Evolutionary conservation across 1,139 yeast genomes (phyloP).

Genomic region (Yamadazyma pseudoaaseri): DNA sequence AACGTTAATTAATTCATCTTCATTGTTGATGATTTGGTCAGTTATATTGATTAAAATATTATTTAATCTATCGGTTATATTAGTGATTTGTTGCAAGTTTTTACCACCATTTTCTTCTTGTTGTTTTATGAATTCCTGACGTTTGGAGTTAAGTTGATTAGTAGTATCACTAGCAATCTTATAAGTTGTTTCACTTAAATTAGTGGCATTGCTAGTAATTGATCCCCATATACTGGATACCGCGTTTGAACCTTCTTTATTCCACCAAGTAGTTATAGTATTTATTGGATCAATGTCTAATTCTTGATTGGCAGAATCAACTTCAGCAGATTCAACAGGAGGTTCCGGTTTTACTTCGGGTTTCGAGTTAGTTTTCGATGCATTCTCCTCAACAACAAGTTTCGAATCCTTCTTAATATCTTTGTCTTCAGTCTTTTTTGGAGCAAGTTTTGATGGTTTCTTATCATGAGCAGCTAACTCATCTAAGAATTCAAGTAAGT

Average conservation of each 20-base stretch:
- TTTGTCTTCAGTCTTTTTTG: slow-evolving; percentile 8
- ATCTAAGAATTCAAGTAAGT: slow-evolving; percentile 82
- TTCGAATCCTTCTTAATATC: slow-evolving; percentile 4
- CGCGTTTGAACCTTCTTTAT: slow-evolving; percentile 68
- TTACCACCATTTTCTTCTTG: slow-evolving; percentile 26
- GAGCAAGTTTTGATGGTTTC: slow-evolving; percentile 11
- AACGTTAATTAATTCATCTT: slow-evolving; percentile 47
- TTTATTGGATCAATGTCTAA: slow-evolving; percentile 61
- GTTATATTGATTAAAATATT: slow-evolving; percentile 37
- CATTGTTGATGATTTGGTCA: slow-evolving; percentile 54
- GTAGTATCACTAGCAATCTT: slow-evolving; percentile 44
- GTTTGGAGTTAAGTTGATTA: slow-evolving; percentile 41
- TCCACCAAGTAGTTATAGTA: slow-evolving; percentile 83
- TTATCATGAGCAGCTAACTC: slow-evolving; percentile 60
- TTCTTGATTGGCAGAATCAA: slow-evolving; percentile 8
- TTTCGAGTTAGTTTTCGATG: slow-evolving; percentile 1
- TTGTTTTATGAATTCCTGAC: slow-evolving; percentile 36
- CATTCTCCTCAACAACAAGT: slow-evolving; percentile 3
- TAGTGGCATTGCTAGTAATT: slow-evolving; percentile 44
- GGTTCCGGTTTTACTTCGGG: background rate
- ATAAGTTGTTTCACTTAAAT: slow-evolving; percentile 41
- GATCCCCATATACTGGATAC: slow-evolving; percentile 72
- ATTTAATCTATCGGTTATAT: slow-evolving; percentile 34
- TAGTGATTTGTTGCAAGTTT: slow-evolving; percentile 20
- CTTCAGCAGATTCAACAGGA: slow-evolving; percentile 4